Evolutionary conservation across 2,329 filamentous ascomycete genomes (phyloP), one percentile per base, ranked within the genome.

Genomic region (Fusarium sp.): DNA sequence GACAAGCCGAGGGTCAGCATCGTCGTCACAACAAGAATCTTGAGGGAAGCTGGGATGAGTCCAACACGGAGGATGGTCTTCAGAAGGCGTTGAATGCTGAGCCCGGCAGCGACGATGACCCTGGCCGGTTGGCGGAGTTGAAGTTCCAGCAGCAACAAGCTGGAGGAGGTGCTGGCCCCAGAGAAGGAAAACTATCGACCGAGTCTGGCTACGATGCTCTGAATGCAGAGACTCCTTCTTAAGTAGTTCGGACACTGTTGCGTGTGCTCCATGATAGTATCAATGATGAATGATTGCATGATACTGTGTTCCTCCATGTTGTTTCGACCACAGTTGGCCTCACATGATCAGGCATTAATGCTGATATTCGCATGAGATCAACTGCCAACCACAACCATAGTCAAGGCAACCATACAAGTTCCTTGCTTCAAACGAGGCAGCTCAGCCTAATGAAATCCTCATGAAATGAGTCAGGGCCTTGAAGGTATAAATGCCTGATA

Each of bases 91-190:
- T 87, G 69, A 78, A 81, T 63, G 75, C 83, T 5, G 84, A 88
- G 74, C 84, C 85, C 68, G 88, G 87, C 3, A 84, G 83, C 7
- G 81, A 84, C 75, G 79, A 87, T 67, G 88, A 89, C 73, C 88
- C 88, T 5, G 82, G 83, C 60, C 76, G 84, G 10, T 67, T 83
- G 43, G 87, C 87, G 6, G 87, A 88, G 79, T 72, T 81, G 45
- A 83, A 84, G 73, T 82, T 89, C 37, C 71, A 80, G 67, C 65
- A 75, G 54, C 74, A 72, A 18, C 73, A 78, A 59, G 76, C 69
- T 24, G 77, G 73, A 1, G 61, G 78, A n/a, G 77, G 77, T 45
- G 74, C 78, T 27, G 78, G 77, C 0, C 78, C 73, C 14, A 81
- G 71, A 22, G 79, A 84, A 69, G 61, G 33, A 2, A 71, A 77